These are phyloP conservation scores for Psilocybe azurescens DNA, from an alignment of 768 basidiomycete genomes.

Conservation along the genomic window DNA sequence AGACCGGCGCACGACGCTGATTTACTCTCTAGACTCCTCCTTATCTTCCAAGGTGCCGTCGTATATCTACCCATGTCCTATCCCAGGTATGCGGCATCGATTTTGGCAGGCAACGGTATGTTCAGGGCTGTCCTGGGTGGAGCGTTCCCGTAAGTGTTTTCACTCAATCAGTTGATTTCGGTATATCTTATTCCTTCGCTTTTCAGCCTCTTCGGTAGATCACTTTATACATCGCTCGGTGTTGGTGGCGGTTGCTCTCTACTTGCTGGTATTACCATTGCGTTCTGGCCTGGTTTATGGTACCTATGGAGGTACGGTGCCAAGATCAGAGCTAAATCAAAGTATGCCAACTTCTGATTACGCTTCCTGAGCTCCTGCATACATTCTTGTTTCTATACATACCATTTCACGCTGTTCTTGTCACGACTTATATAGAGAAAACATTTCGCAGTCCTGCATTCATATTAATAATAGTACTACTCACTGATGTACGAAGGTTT, in stretches of 20 bases:
- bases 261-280: constrained; percentile 3
- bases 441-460: too few species aligned
- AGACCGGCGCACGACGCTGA: background rate
- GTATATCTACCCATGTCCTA: background rate
- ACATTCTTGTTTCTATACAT: too few species aligned
- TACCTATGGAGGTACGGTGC: background rate
- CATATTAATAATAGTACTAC: too few species aligned
- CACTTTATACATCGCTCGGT: background rate
- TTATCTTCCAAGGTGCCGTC: background rate
- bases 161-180: background rate
- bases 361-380: too few species aligned
- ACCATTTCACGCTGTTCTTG: too few species aligned
- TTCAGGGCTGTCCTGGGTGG: constrained; percentile 3
- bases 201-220: background rate
- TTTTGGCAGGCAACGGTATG: background rate
- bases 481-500: too few species aligned
- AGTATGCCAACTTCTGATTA: background rate
- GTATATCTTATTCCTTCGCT: background rate
- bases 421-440: too few species aligned
- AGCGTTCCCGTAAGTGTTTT: constrained; percentile 1
- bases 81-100: background rate
- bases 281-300: constrained; percentile 1
- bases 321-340: background rate
- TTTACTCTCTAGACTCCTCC: background rate
- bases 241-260: constrained; percentile 11